Conservation (phyloP, 495 filamentous ascomycete genomes). For the Neurospora cerealis region DNA sequence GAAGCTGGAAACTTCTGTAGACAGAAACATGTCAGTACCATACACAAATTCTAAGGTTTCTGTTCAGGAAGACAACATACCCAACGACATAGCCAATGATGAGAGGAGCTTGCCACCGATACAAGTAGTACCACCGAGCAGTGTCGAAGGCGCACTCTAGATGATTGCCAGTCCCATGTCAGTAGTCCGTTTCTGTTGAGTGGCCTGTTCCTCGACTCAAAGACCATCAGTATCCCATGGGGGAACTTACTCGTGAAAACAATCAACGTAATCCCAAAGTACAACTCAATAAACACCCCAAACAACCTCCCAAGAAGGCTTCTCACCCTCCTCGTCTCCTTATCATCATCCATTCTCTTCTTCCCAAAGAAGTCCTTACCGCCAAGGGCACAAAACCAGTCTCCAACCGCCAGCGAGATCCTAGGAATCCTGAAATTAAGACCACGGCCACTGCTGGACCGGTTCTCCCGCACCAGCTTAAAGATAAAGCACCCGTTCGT, state of each 20-base stretch:
- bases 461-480: neutral
- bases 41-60: neutral
- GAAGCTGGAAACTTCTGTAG: neutral
- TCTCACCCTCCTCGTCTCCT: neutral
- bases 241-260: neutral
- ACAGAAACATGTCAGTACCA: neutral
- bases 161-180: neutral
- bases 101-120: neutral
- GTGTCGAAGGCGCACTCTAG: neutral
- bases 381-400: neutral
- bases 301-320: neutral
- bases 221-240: neutral
- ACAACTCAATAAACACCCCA: neutral
- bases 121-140: neutral
- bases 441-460: neutral
- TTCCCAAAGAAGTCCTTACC: neutral
- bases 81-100: neutral
- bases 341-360: neutral
- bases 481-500: conserved; percentile 1
- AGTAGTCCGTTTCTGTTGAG: neutral
- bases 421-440: neutral
- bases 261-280: conserved; percentile 2
- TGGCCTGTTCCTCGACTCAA: neutral
- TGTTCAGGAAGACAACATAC: neutral
- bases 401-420: conserved; percentile 5